These are phyloP conservation scores for Iris macrosiphon DNA, from an alignment of 106 monocot species.

Conservation along the genomic window DNA sequence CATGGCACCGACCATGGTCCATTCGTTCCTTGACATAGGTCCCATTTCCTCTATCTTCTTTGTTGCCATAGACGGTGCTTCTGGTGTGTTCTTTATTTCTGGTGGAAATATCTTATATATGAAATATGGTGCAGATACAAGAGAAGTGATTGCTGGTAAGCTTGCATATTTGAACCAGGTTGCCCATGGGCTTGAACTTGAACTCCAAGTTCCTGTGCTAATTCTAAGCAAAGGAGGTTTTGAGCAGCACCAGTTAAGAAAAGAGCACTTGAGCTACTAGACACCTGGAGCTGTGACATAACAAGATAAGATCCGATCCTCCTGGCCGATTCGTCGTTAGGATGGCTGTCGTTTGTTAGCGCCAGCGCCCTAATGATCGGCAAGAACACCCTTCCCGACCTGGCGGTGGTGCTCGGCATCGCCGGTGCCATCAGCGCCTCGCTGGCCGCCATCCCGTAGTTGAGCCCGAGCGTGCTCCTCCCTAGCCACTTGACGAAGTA, in stretches of 20 bases:
- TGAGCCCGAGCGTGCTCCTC: constrained; percentile 73
- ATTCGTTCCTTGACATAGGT: constrained; percentile 70
- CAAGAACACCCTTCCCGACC: no score
- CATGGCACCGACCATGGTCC: constrained; percentile 83
- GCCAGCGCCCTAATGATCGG: no score
- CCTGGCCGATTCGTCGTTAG: no score
- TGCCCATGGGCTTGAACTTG: constrained; percentile 77
- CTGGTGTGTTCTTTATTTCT: constrained; percentile 82
- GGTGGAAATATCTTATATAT: constrained; percentile 85
- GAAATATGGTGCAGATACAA: constrained; percentile 67
- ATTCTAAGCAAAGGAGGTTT: constrained; percentile 81
- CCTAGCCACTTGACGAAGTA: constrained; percentile 89
- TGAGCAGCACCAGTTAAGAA: constrained; percentile 91
- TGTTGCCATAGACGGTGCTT: constrained; percentile 68
- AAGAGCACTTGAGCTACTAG: constrained; percentile 85
- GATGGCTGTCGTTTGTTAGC: no score
- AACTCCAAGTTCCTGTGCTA: constrained; percentile 78
- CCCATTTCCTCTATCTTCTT: constrained; percentile 80
- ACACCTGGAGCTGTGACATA: no score
- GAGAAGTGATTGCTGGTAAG: constrained; percentile 76
- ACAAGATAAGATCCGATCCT: no score
- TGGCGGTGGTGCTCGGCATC: no score
- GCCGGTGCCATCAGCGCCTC: no score
- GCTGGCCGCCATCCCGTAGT: no score
- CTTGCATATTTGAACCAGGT: constrained; percentile 86